Evolutionary conservation across 225 moss, liverwort and hornwort genomes (phyloP).

Genomic region (Lunularia cruciata): DNA sequence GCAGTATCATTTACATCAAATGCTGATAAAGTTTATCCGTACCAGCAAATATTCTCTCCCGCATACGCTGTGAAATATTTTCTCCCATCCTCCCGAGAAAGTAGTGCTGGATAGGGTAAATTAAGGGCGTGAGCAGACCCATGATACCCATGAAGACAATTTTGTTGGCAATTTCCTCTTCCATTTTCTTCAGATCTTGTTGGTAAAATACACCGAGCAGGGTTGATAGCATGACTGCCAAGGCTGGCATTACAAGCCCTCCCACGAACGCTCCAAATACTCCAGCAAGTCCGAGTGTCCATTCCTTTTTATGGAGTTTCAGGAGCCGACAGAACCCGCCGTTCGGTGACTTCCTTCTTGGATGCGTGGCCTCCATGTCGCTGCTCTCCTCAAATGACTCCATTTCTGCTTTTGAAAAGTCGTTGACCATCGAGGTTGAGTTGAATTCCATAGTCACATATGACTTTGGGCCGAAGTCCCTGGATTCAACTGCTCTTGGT

Average conservation of each 20-base stretch:
- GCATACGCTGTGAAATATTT: constrained; percentile 26
- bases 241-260: constrained; percentile 30
- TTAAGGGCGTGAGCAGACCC: constrained; percentile 12
- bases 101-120: constrained; percentile 24
- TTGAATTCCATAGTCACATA: not conserved
- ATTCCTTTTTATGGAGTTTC: constrained; percentile 18
- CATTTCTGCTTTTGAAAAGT: not conserved
- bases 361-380: not conserved
- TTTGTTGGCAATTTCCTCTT: not conserved
- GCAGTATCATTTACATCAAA: too few species aligned
- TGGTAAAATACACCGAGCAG: constrained; percentile 7
- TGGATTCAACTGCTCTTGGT: not conserved
- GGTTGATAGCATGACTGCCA: constrained; percentile 25
- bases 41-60: constrained; percentile 32
- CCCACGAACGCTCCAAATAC: constrained; percentile 20
- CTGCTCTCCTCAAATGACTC: not conserved
- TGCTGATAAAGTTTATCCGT: not conserved
- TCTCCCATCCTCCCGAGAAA: constrained; percentile 29
- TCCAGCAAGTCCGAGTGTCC: constrained; percentile 11
- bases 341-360: not conserved
- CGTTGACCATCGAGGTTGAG: not conserved
- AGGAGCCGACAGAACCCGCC: constrained; percentile 19
- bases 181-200: not conserved
- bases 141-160: constrained; percentile 16
- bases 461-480: not conserved